Evolutionary conservation across 2,329 filamentous ascomycete genomes (phyloP), one percentile per base, ranked within the genome.

Genomic region (Colletotrichum sansevieriae): DNA sequence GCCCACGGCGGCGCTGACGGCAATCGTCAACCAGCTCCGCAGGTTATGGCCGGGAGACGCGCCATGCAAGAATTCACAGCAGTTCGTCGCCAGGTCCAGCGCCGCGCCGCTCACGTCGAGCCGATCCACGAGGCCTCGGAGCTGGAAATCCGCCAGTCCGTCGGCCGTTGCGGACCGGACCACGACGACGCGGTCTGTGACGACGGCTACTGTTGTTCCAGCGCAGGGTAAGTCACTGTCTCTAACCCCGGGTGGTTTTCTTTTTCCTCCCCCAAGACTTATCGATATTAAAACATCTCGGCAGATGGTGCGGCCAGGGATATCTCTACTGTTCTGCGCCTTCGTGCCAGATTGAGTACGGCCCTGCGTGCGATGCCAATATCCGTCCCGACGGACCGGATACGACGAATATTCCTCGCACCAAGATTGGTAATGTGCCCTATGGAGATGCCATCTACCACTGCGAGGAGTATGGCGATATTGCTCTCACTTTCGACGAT

Each of bases 321-420:
- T 75, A 75, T 11, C 83, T 86, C 2, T 88, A 89, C 77, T 91
- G 89, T 78, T 82, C 83, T 35, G 84, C 88, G 20, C 89, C 89
- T 2, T 84, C 88, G 61, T 91, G 89, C 74, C 83, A 88, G 74
- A 87, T 90, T 73, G 78, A 84, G 71, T 90, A 87, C 71, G 87
- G 87, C n/a, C 82, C 88, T 20, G 84, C 78, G 4, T 91, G 89
- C 71, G 88, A 90, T 71, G 88, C 85, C 61, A 90, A 90, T 72
- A 81, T 72, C 83, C 87, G 58, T 68, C 84, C 71, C 3, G 66
- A 70, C 0, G 89, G 89, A 1, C 79, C 81, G 9, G 85, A 88
- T 67, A 91, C 89, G 0, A 82, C 83, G 3, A 79, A 77, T 1
- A 76, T 90, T 52, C 75, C 82, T 20, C 84, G 90, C 9, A 81